Evolutionary conservation across 768 basidiomycete species (phyloP), one percentile per base, ranked within the genome.

Genomic region (Leucosporidium yakuticum): DNA sequence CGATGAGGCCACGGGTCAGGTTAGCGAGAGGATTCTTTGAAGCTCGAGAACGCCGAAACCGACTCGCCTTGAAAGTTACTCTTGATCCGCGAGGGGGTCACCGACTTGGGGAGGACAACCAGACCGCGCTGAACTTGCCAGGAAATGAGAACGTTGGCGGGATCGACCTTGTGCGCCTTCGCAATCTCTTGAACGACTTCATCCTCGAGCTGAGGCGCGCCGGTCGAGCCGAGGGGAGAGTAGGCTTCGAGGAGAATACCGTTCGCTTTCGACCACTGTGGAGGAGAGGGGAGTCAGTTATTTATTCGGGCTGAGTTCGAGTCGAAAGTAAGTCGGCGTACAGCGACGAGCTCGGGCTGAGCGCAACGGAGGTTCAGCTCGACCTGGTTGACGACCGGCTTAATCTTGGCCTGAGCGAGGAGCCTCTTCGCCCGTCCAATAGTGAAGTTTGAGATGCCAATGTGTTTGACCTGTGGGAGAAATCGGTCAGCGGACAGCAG

Each of bases 391-490:
- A 81, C 83, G 49, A 86, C 82, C 8, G 39, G 39, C 39, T 44
- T 44, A 15, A 44, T 44, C 39, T 44, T 44, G 39, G 39, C 39
- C 39, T 44, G 39, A 8, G 6, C 39, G 14, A 44, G 39, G 17
- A 44, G 39, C 14, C 17, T 44, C 39, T 44, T 44, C 14, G 39
- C 39, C 14, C 39, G 55, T 3, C 29, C 47, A 32, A 56, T 47
- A 12, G 67, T 71, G 78, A 90, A 90, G 84, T 94, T 93, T 71
- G 86, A 88, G 7, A 95, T 88, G 60, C 90, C 91, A 68, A 93
- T 81, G 39, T 44, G 39, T 15, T 44, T 44, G 39, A 44, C 17
- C 39, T 44, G 14, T 9, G 14, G 14, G 14, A 15, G 17, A 15
- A 15, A 2, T 8, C 6, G 39, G 39, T 44, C 14, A 44, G 39